Percentiles rank a stretch among this genome's conserved stretches.
Evolutionary conservation across 2,329 filamentous ascomycete species (phyloP).

Genomic region (Pseudocercospora crystallina): DNA sequence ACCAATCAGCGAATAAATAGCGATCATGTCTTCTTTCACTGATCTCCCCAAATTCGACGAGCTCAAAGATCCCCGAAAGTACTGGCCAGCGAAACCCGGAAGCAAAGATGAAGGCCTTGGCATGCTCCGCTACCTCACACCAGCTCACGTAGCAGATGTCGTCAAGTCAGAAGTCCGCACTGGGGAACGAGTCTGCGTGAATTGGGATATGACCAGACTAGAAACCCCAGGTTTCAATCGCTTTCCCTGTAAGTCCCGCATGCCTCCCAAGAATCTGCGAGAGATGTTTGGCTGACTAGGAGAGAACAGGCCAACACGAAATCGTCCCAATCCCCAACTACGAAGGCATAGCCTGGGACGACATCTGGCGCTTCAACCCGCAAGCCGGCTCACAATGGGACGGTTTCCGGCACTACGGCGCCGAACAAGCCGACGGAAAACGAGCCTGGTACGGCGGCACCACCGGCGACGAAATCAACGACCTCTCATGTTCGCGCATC

Average conservation of each 20-base stretch:
- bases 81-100: constrained; percentile 4
- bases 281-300: too few species aligned
- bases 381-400: constrained; percentile 16
- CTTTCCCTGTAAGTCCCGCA: too few species aligned
- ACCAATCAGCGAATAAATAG: too few species aligned
- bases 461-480: constrained; percentile 6
- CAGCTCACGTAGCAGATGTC: constrained; percentile 9
- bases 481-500: constrained; percentile 7
- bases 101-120: constrained; percentile 9
- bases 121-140: constrained; percentile 8
- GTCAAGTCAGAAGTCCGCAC: constrained; percentile 9
- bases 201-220: constrained; percentile 7
- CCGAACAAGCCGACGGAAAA: constrained; percentile 8
- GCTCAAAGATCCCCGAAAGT: constrained; percentile 1
- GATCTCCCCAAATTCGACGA: constrained; percentile 9
- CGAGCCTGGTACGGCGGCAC: constrained; percentile 11
- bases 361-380: constrained; percentile 15
- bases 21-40: neutral
- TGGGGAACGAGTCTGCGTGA: constrained; percentile 10
- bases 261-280: too few species aligned
- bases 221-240: too few species aligned
- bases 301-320: constrained; percentile 8
- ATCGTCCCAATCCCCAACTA: constrained; percentile 15
- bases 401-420: constrained; percentile 12
- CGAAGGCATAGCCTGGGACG: constrained; percentile 14